Evolutionary conservation across 106 monocot genomes (phyloP).

Genomic region (Ottelia alismoides): DNA sequence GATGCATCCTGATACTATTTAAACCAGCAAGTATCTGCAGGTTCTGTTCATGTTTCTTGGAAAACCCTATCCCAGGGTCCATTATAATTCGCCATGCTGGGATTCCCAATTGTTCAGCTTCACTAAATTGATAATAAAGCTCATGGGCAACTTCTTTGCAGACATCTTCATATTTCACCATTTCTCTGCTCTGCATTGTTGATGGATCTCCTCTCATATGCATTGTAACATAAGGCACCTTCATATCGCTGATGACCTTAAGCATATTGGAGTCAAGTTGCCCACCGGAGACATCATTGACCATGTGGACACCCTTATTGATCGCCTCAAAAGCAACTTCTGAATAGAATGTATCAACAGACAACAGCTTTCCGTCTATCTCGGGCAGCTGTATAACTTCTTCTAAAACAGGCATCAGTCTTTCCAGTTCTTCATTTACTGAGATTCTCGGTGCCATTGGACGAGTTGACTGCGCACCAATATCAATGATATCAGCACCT

Average conservation of each 20-base stretch:
- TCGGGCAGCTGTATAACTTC: constrained; percentile 54
- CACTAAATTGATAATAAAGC: constrained; percentile 27
- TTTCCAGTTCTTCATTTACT: constrained; percentile 48
- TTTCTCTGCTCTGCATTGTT: constrained; percentile 68
- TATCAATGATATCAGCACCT: constrained; percentile 87
- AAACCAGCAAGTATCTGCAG: constrained; percentile 56
- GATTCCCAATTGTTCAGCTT: constrained; percentile 68
- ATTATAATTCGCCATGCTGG: constrained; percentile 77
- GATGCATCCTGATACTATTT: constrained; percentile 32
- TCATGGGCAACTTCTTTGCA: constrained; percentile 63
- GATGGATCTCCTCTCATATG: constrained; percentile 94
- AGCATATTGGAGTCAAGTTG: constrained; percentile 61
- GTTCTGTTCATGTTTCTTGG: constrained; percentile 61
- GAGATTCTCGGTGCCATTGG: constrained; percentile 57
- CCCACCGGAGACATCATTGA: constrained; percentile 91
- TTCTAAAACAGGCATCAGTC: constrained; percentile 68
- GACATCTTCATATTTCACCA: constrained; percentile 58
- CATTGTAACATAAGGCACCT: constrained; percentile 68
- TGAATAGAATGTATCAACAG: constrained; percentile 83
- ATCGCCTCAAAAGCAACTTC: constrained; percentile 75
- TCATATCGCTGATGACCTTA: constrained; percentile 31
- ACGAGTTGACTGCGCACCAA: constrained; percentile 88
- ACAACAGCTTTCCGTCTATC: constrained; percentile 57
- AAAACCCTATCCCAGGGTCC: constrained; percentile 86
- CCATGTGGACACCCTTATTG: constrained; percentile 66